Base-by-base conservation (phyloP, 176 grass and related monocot genomes). In the Aegilops bicornis region DNA sequence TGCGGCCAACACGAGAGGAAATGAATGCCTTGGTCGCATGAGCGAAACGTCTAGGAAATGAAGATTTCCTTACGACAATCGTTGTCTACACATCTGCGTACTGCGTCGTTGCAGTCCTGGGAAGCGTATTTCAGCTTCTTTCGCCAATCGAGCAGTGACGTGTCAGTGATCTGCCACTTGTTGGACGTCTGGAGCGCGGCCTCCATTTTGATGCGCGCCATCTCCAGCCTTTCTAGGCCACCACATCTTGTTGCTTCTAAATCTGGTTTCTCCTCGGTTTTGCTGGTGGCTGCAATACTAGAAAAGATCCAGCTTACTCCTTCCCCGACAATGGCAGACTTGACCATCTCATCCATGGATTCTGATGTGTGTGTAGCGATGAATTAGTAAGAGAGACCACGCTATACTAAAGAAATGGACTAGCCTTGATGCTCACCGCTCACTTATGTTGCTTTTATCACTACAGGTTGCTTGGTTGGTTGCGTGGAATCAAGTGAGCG, bases 271-370 rank as follows among this genome's bases (percentile, higher is more conserved):
- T 47, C 24, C 3, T n/a, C 37, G 3, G 60, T 1, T 47, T 83
- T 73, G 32, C 52, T 27, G 23, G 59, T 22, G 6, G 29, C 16
- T 14, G 64, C 31, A 67, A 32, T 67, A 22, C 56, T 35, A 75
- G 69, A 62, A 31, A 84, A 62, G 33, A 74, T 63, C 7, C 23
- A 20, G 23, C 23, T 74, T 31, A 84, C 16, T 63, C 54, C 16
- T 15, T 84, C 82, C 83, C 62, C 35, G 2, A 64, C 71, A 66
- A 84, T 58, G 0, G 60, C 83, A 50, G 59, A 84, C 10, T 8
- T 22, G 0, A 83, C 15, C 5, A 42, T 73, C 52, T 77, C 82
- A 42, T 9, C 58, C 82, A 75, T 75, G 6, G 2, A 15, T 64
- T 64, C 3, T 63, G 60, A 8, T 62, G 42, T 45, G 42, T 45